Base-by-base conservation (phyloP, 352 stramenopile genomes). In the Phytophthora tubulina region DNA sequence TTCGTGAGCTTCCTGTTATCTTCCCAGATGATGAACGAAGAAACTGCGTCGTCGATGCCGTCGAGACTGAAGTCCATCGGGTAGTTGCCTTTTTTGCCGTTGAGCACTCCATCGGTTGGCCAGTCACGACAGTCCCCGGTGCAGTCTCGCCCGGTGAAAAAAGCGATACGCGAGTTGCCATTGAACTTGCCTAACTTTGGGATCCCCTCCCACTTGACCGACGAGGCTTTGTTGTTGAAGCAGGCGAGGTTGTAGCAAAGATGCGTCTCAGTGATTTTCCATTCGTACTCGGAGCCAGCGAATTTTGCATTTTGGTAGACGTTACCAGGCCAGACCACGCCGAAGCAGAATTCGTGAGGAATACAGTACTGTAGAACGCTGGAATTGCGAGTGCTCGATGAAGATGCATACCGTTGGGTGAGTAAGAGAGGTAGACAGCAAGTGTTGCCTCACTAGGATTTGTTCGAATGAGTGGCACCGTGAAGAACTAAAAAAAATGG, bases 21-120 rank as follows among this genome's bases (percentile, higher is more conserved):
- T 13, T 68, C 44, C 67, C 63, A 79, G 36, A 80, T 65, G 9
- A 72, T 62, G 41, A 80, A 80, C 3, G 73, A 80, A 11, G 63
- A 67, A 7, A 80, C 35, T 13, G 13, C 36, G 30, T 75, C 59
- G 41, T 80, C 30, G 46, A 80, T 67, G 7, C 61, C 61, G 21
- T 79, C 67, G 1, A 64, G 15, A 31, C 33, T 42, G 32, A 79
- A 65, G 9, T 79, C 52, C 33, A 64, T 53, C 11, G 72, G 72
- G 30, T 64, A 79, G 51, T 76, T 67, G 36, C 50, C 44, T 27
- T 69, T 68, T 30, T 58, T 69, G 4, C 35, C 57, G 15, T 72
- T 67, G 17, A 72, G 58, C 11, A 67, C 46, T 27, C 41, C 61
- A 46, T 73, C 55, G 2, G 55, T 63, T 2, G 57, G 38, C 68